Evolutionary conservation across 2,329 filamentous ascomycete genomes (phyloP), one percentile per base, ranked within the genome.

Genomic region (Talaromyces sp.): DNA sequence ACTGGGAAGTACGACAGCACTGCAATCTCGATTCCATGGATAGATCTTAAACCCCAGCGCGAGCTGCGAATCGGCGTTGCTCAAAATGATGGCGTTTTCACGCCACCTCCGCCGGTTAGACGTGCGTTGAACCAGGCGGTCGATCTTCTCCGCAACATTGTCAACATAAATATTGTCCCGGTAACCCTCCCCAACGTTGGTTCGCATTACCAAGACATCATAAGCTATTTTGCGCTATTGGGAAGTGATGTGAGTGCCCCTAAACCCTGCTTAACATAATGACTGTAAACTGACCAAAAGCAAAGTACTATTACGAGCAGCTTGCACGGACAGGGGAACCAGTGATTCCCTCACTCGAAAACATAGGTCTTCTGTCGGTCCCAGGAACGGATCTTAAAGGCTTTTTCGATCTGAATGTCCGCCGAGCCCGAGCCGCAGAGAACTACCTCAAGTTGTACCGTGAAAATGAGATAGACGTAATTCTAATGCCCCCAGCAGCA

Each of bases 401-500:
- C 22, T 68, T 82, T 3, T 82, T 76, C 66, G 77, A 79, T 31
- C 72, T 85, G 66, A 79, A 81, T 54, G 74, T 79, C 22, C 73
- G 78, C 63, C 70, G 76, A 19, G 70, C 69, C 22, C 59, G 71
- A 58, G 72, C 80, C 4, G 62, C 75, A 37, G 45, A 62, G 22
- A 47, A 41, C 3, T 65, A 62, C 27, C 58, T 47, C n/a, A 47
- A 58, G 27, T 9, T 62, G 14, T 57, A 62, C 22, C 49, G 49
- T 39, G 63, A 65, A 22, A 65, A 65, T 27, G 58, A 62, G 1
- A 27, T 65, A 50, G 84, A 86, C 70, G 82, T 78, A 0, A 74
- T 86, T 0, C 57, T 87, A n/a, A 78, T 78, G 69, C 77, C 81
- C 5, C 75, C 78, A 5, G 81, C 83, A n/a, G 80, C 82, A 65